phyloP scores from a whole-genome alignment of 2,329 filamentous ascomycete species.

The Aspergillus neotritici region DNA sequence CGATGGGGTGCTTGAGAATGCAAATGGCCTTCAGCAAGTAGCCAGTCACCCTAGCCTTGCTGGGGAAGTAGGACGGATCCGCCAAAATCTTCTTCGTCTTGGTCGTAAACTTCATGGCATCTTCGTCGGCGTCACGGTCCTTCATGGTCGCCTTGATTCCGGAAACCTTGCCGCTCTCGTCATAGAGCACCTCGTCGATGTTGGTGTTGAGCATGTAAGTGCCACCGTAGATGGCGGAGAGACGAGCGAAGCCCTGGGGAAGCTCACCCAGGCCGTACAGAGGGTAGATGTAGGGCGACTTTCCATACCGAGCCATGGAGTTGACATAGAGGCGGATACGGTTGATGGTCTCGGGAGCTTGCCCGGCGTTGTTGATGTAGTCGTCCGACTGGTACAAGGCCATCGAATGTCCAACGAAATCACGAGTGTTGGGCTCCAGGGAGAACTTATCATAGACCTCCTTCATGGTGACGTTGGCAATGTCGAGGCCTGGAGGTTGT shows the following conservation, averaged over 20 bases:
- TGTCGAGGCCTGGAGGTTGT: slow-evolving; percentile 62
- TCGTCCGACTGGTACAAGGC: slow-evolving; percentile 87
- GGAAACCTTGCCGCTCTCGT: slow-evolving; percentile 69
- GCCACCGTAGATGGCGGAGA: slow-evolving; percentile 96
- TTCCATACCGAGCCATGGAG: slow-evolving; percentile 95
- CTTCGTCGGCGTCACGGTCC: slow-evolving; percentile 66
- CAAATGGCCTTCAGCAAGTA: slow-evolving; percentile 95
- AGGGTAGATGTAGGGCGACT: slow-evolving; percentile 98
- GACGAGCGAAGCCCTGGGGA: slow-evolving; percentile 92
- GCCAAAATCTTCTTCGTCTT: slow-evolving; percentile 94
- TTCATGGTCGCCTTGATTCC: slow-evolving; percentile 98
- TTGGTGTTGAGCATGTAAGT: slow-evolving; percentile 99
- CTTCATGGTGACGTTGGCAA: slow-evolving; percentile 80
- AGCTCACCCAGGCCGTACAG: slow-evolving; percentile 96
- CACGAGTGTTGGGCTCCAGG: slow-evolving; percentile 79
- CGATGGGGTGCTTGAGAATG: slow-evolving; percentile 90
- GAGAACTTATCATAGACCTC: slow-evolving; percentile 99
- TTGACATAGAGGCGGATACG: slow-evolving; percentile 95
- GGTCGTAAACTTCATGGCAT: slow-evolving; percentile 86
- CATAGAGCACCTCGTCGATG: slow-evolving; percentile 83
- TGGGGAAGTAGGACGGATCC: slow-evolving; percentile 93
- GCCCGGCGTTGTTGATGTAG: slow-evolving; percentile 69
- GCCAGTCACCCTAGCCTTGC: slow-evolving; percentile 79
- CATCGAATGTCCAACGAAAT: slow-evolving; percentile 98
- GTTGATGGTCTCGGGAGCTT: slow-evolving; percentile 77